phyloP scores from a whole-genome alignment of 73 alveolate species.

The Paramecium biaurelia region DNA sequence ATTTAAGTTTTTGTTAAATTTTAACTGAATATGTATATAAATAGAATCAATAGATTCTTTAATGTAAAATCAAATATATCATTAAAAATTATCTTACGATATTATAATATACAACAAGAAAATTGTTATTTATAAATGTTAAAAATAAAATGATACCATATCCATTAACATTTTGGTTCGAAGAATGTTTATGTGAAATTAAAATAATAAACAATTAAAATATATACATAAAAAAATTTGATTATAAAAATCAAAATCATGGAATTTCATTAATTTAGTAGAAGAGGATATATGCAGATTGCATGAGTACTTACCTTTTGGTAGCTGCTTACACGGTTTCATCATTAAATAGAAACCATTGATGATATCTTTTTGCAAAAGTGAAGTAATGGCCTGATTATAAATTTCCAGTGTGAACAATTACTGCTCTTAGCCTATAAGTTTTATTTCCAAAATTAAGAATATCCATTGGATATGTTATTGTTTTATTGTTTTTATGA shows the following conservation, averaged over 20 bases:
- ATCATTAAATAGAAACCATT: conserved; percentile 34
- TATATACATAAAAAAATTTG: too few relatives aligned
- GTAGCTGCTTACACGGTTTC: background rate
- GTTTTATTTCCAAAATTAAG: background rate
- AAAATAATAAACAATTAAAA: too few relatives aligned
- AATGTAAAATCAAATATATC: too few relatives aligned
- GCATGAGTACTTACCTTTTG: background rate
- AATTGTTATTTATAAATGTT: too few relatives aligned
- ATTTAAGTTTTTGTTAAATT: too few relatives aligned
- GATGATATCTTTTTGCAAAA: conserved; percentile 2
- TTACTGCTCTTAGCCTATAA: background rate
- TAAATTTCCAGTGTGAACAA: conserved; percentile 17
- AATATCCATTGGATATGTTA: conserved; percentile 18
- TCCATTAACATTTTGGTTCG: too few relatives aligned
- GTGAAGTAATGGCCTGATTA: background rate
- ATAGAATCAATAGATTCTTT: too few relatives aligned
- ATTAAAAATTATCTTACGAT: too few relatives aligned
- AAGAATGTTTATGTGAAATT: too few relatives aligned
- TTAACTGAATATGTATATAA: too few relatives aligned
- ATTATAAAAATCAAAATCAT: background rate
- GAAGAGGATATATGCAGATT: conserved; percentile 3
- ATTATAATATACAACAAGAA: too few relatives aligned
- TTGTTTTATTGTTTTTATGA: background rate
- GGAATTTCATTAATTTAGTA: conserved; percentile 13
- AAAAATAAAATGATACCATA: too few relatives aligned